Evolutionary conservation across 352 stramenopile species (phyloP).

Genomic region (Phytophthora constricta): DNA sequence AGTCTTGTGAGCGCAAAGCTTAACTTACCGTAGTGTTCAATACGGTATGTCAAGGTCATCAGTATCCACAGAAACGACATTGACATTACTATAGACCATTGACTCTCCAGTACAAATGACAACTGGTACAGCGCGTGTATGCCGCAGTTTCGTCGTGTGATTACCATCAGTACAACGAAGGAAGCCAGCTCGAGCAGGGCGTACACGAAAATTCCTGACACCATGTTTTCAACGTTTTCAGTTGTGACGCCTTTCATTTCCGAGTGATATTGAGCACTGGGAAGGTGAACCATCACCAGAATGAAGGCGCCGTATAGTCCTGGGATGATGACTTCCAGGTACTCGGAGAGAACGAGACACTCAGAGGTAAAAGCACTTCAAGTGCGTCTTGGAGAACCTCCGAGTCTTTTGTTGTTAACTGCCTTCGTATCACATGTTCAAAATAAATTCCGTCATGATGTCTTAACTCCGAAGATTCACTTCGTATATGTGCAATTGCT

Average conservation of each 20-base stretch:
- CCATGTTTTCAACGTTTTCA: background rate
- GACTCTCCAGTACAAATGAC: conserved; percentile 25
- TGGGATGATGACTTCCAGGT: conserved; percentile 29
- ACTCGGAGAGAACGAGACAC: conserved; percentile 31
- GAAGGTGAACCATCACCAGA: conserved; percentile 7
- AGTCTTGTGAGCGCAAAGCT: too few relatives aligned
- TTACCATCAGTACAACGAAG: background rate
- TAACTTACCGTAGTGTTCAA: too few relatives aligned
- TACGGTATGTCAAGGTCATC: too few relatives aligned
- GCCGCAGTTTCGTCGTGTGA: conserved; percentile 1
- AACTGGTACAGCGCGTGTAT: conserved; percentile 15
- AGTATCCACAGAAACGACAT: too few relatives aligned
- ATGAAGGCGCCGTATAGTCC: conserved; percentile 20
- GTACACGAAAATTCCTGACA: conserved; percentile 11
- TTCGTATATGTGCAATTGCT: too few relatives aligned
- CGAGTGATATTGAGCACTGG: conserved; percentile 28
- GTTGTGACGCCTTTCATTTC: conserved; percentile 9
- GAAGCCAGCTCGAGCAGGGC: conserved; percentile 11
- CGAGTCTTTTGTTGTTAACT: background rate
- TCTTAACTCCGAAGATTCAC: too few relatives aligned
- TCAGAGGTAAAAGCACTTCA: conserved; percentile 25
- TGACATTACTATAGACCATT: too few relatives aligned
- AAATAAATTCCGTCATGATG: too few relatives aligned
- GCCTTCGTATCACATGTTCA: background rate
- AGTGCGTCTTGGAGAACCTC: background rate